Evolutionary conservation across 371 early-diverging fungal genomes (phyloP).

Genomic region (Saksenaea oblongispora): DNA sequence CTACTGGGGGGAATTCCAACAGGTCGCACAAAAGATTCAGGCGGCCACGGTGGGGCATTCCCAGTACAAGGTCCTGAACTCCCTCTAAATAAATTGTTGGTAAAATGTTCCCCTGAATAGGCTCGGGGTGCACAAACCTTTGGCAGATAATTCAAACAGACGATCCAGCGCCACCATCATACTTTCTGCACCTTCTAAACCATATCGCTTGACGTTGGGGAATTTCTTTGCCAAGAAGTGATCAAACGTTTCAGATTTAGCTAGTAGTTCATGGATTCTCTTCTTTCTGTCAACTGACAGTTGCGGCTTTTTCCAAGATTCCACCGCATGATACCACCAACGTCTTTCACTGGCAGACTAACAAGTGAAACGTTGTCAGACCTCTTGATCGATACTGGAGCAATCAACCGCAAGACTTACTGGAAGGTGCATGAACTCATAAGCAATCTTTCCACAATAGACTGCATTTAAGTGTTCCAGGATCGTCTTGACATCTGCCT

Average conservation of each 20-base stretch:
- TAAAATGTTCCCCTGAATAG: neutral
- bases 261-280: conserved; percentile 72
- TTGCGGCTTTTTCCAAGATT: conserved; percentile 67
- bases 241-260: conserved; percentile 90
- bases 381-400: neutral
- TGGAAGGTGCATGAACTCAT: conserved; percentile 93
- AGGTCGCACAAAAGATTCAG: conserved; percentile 90
- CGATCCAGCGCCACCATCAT: conserved; percentile 93
- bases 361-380: neutral
- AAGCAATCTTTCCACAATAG: conserved; percentile 89
- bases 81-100: conserved; percentile 45
- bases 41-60: conserved; percentile 98
- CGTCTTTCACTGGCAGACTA: conserved; percentile 81
- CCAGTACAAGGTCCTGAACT: conserved; percentile 77
- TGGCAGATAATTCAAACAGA: conserved; percentile 72
- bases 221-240: conserved; percentile 95
- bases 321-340: conserved; percentile 90
- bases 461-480: conserved; percentile 69
- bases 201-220: conserved; percentile 94
- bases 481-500: conserved; percentile 71
- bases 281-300: conserved; percentile 66
- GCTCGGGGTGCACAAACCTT: conserved; percentile 19
- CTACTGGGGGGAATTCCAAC: conserved; percentile 74
- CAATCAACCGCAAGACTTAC: conserved; percentile 32
- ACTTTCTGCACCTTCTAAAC: conserved; percentile 95